Percentiles rank a stretch among this genome's conserved stretches.
phyloP scores from a whole-genome alignment of 164 flowering plant genomes.

The Echeveria elegans region DNA sequence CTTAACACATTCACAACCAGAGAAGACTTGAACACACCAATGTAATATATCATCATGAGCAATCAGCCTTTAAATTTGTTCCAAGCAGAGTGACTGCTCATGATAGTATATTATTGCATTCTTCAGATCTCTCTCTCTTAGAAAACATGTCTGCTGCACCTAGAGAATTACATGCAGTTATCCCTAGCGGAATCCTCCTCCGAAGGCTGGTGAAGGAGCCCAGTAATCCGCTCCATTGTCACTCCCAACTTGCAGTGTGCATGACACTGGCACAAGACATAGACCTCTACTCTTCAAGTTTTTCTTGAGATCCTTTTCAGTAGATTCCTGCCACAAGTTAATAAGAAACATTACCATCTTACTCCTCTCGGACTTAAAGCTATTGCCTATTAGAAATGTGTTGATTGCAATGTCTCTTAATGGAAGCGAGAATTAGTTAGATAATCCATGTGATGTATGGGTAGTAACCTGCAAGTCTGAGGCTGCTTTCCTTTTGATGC shows the following conservation, averaged over 20 bases:
- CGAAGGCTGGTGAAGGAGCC: slow-evolving; percentile 30
- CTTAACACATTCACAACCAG: not conserved
- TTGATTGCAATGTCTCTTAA: not conserved
- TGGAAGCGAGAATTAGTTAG: too few relatives aligned
- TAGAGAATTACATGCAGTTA: not conserved
- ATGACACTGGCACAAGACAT: slow-evolving; percentile 45
- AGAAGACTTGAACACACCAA: not conserved
- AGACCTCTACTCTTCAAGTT: slow-evolving; percentile 51
- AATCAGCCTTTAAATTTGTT: slow-evolving; percentile 53
- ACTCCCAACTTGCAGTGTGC: slow-evolving; percentile 35
- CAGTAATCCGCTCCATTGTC: slow-evolving; percentile 51
- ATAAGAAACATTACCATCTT: too few relatives aligned
- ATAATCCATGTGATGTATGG: too few relatives aligned
- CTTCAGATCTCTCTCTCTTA: not conserved
- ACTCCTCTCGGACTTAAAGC: too few relatives aligned
- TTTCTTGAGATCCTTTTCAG: slow-evolving; percentile 19
- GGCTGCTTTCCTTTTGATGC: slow-evolving; percentile 46
- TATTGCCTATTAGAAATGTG: not conserved
- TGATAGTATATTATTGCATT: slow-evolving; percentile 57
- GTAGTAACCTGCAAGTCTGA: slow-evolving; percentile 20
- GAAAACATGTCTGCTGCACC: not conserved
- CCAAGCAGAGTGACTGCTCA: slow-evolving; percentile 73
- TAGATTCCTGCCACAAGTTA: slow-evolving; percentile 16
- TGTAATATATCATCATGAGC: slow-evolving; percentile 79
- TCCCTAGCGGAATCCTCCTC: slow-evolving; percentile 28